phyloP scores from a whole-genome alignment of 176 grass and related monocot genomes.

The Canna indica region DNA sequence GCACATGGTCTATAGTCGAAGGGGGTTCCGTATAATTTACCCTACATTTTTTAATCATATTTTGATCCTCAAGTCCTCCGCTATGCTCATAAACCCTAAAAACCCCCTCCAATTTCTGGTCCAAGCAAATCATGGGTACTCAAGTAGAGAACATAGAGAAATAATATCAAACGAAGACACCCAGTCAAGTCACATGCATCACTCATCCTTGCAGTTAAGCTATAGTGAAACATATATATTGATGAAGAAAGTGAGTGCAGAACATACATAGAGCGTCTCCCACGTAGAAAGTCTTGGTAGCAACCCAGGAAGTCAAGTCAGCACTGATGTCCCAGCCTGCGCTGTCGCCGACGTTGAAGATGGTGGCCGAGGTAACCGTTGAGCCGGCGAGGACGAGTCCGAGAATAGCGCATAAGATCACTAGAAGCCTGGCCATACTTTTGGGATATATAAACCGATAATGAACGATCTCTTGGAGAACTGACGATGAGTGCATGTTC shows the following conservation, averaged over 20 bases:
- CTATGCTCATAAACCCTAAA: too few species aligned
- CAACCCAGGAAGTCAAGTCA: slow-evolving; percentile 52
- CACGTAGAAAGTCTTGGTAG: slow-evolving; percentile 52
- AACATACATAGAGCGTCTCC: slow-evolving; percentile 61
- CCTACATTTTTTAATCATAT: too few species aligned
- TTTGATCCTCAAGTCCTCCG: too few species aligned
- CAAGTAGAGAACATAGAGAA: too few species aligned
- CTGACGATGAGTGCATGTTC: too few species aligned
- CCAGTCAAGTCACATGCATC: too few species aligned
- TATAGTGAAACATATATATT: not conserved
- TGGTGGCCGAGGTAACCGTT: slow-evolving; percentile 8
- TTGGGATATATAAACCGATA: not conserved
- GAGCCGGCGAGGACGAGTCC: not conserved
- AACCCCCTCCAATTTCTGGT: too few species aligned
- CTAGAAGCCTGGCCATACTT: not conserved
- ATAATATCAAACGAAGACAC: too few species aligned
- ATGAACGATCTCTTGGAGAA: not conserved
- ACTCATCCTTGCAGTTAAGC: too few species aligned
- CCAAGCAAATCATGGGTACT: too few species aligned
- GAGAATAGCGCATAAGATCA: not conserved
- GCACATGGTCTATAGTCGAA: too few species aligned
- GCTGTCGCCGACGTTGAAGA: slow-evolving; percentile 54
- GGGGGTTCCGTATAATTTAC: too few species aligned
- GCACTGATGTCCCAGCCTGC: slow-evolving; percentile 83
- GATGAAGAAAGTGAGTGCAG: not conserved